Evolutionary conservation across 345 rosid genomes (phyloP).

Genomic region (Dimocarpus longan): DNA sequence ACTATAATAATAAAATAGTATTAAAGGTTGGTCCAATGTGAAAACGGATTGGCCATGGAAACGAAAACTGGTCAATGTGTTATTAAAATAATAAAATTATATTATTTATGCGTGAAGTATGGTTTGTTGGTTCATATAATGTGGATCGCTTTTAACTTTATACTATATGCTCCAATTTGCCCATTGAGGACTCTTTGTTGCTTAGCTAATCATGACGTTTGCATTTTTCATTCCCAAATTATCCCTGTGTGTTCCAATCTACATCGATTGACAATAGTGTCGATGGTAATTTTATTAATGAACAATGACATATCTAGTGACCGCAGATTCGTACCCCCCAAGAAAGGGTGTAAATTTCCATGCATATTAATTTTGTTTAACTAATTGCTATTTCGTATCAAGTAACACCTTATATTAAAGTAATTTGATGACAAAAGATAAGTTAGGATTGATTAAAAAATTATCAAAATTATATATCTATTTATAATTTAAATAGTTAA

Average conservation of each 20-base stretch:
- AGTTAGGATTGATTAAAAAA: too few species aligned
- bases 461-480: too few species aligned
- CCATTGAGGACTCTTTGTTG: constrained; percentile 9
- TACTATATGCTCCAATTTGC: neutral
- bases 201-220: constrained; percentile 24
- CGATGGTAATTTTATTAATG: neutral
- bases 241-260: neutral
- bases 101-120: too few species aligned
- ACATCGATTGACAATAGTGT: neutral
- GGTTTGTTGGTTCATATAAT: neutral
- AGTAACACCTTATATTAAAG: too few species aligned
- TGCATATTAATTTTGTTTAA: neutral
- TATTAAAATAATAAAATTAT: neutral
- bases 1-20: neutral
- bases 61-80: neutral
- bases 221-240: constrained; percentile 1
- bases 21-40: constrained; percentile 3
- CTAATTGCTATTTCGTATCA: neutral
- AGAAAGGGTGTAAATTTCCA: neutral
- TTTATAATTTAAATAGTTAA: too few species aligned
- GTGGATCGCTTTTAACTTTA: neutral
- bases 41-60: neutral
- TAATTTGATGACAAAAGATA: neutral
- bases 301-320: neutral
- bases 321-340: neutral